Percentiles rank a stretch among this genome's conserved stretches.
phyloP scores from a whole-genome alignment of 306 rosid species.

The Medicago lupulina region DNA sequence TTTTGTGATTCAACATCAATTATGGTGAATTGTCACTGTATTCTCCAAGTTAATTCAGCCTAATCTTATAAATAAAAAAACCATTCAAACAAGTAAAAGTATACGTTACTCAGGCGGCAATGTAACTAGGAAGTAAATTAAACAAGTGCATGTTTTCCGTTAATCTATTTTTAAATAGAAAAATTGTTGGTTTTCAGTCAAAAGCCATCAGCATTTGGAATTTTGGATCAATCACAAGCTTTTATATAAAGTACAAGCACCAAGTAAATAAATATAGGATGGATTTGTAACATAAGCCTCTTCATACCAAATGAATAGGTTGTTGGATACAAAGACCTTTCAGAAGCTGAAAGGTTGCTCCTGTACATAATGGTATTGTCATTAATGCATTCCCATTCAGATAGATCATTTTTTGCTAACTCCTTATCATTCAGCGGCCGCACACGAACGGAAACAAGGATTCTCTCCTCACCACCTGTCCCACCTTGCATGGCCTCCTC shows the following conservation, averaged over 20 bases:
- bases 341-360: constrained; percentile 81
- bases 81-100: constrained; percentile 8
- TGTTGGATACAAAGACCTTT: constrained; percentile 90
- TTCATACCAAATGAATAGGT: constrained; percentile 84
- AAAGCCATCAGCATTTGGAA: constrained; percentile 11
- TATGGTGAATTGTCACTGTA: constrained; percentile 26
- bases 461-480: constrained; percentile 64
- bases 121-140: constrained; percentile 2
- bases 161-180: neutral
- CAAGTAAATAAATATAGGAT: constrained; percentile 24
- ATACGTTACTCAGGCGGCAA: neutral
- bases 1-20: constrained; percentile 4
- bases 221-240: neutral
- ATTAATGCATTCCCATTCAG: constrained; percentile 94
- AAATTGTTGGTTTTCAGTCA: neutral
- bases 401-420: constrained; percentile 63
- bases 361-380: constrained; percentile 76
- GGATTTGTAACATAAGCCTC: constrained; percentile 25
- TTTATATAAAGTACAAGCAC: constrained; percentile 20
- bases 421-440: constrained; percentile 89
- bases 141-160: constrained; percentile 2
- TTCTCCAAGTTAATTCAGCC: constrained; percentile 22
- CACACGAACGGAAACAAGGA: constrained; percentile 82
- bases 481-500: constrained; percentile 59
- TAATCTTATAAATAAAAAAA: constrained; percentile 16